Evolutionary conservation across 2,329 filamentous ascomycete genomes (phyloP), one percentile per base, ranked within the genome.

Genomic region (Atkinsonella hypoxylon): DNA sequence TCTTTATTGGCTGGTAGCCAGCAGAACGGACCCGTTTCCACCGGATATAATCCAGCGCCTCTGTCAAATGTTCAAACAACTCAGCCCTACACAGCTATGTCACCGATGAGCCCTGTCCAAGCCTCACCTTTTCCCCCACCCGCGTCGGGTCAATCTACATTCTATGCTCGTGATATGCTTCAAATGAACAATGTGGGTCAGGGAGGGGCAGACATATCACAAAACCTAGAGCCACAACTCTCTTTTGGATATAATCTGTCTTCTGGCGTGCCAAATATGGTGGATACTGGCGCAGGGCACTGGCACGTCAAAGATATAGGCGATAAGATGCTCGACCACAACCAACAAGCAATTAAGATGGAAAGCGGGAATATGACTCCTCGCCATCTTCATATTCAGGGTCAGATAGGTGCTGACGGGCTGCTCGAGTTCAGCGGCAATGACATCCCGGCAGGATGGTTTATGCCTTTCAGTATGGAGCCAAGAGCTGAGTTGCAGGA

Each of bases 381-480:
- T 20, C 64, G 55, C 22, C 57, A 63, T 8, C 57, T 45, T 12
- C 51, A 48, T 7, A 45, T 57, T 22, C 53, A 61, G 48, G 58
- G 45, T n/a, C 50, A 55, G 11, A 53, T 57, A 39, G 47, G 56
- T 18, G 48, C 51, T 9, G 57, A 58, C 38, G 56, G 52, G 20
- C 50, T 62, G 45, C 53, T 55, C 32, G 57, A 54, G 39, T 61
- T 64, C 45, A 54, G 49, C 45, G 63, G 62, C 4, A 67, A 68
- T 36, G 77, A 80, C 54, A 69, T 75, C 2, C 76, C 71, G 47
- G 84, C 83, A 48, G 87, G 86, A 5, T 97, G 90, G 87, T 95
- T 94, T 65, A 82, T 95, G 72, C 89, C 90, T 1, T 95, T 95
- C 67, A 94, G 95, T 62, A 81, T 95, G 67, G 87, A 93, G 52